phyloP scores from a whole-genome alignment of 306 rosid species.

The Gillenia trifoliata region DNA sequence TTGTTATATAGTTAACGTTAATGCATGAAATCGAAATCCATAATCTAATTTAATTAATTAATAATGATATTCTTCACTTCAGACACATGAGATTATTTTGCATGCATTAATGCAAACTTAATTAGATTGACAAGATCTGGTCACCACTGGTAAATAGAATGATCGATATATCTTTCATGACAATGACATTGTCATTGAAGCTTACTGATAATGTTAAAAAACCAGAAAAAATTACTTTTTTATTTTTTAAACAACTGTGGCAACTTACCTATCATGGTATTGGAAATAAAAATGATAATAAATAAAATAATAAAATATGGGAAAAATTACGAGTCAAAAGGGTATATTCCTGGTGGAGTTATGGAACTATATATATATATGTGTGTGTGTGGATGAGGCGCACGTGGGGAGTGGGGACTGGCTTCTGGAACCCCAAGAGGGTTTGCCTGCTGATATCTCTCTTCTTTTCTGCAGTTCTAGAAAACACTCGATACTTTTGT shows the following conservation, averaged over 20 bases:
- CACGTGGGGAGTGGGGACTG: slow-evolving; percentile 13
- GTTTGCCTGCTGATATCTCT: slow-evolving; percentile 15
- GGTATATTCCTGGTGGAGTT: background rate
- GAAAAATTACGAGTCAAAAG: too few species aligned
- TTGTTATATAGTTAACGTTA: too few species aligned
- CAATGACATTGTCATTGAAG: background rate
- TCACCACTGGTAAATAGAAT: background rate
- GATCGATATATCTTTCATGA: background rate
- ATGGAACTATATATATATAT: slow-evolving; percentile 16
- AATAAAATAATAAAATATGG: too few species aligned
- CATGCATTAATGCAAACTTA: background rate
- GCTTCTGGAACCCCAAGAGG: too few species aligned
- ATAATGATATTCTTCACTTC: background rate
- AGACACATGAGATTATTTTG: too few species aligned
- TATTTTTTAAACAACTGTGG: too few species aligned
- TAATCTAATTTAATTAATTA: background rate
- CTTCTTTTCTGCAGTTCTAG: background rate
- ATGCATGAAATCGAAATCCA: too few species aligned
- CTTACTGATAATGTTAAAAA: background rate
- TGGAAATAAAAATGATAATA: background rate
- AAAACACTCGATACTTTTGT: background rate
- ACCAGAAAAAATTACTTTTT: too few species aligned
- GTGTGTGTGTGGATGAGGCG: too few species aligned
- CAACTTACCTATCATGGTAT: background rate
- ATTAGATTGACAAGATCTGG: background rate